These are phyloP conservation scores for Fraxinus quadrangulata DNA, from an alignment of 257 asterid genomes.

Conservation along the genomic window DNA sequence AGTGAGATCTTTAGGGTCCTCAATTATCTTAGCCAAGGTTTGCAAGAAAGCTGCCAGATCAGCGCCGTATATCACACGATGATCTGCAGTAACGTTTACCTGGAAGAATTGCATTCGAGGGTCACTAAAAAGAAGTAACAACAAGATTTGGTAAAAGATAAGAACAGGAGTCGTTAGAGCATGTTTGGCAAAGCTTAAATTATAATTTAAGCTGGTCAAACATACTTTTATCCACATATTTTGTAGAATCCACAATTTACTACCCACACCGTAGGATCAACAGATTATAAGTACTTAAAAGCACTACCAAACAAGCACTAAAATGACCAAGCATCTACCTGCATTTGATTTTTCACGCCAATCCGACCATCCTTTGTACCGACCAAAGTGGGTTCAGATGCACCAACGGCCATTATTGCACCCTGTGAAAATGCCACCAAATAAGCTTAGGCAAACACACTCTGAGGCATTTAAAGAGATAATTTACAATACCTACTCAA, in stretches of 20 bases:
- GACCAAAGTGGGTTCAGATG: slow-evolving; percentile 71
- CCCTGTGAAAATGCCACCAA: slow-evolving; percentile 52
- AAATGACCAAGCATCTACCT: slow-evolving; percentile 47
- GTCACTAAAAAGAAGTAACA: neutral
- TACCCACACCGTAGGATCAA: too few relatives aligned
- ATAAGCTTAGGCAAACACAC: slow-evolving; percentile 1
- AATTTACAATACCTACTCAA: slow-evolving; percentile 9
- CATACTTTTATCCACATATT: too few relatives aligned
- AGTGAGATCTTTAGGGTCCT: slow-evolving; percentile 87
- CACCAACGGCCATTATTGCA: slow-evolving; percentile 96
- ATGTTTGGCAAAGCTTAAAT: too few relatives aligned
- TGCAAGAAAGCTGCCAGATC: slow-evolving; percentile 96
- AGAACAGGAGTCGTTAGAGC: neutral
- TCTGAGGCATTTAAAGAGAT: slow-evolving; percentile 13
- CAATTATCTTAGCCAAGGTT: slow-evolving; percentile 81
- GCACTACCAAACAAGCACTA: neutral
- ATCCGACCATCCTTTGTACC: slow-evolving; percentile 83
- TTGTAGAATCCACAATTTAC: too few relatives aligned
- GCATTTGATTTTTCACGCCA: slow-evolving; percentile 90
- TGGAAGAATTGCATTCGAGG: slow-evolving; percentile 35
- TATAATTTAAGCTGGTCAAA: too few relatives aligned
- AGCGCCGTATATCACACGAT: slow-evolving; percentile 89
- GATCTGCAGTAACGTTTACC: slow-evolving; percentile 98
- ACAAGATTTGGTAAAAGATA: neutral
- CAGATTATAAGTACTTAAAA: too few relatives aligned